These are phyloP conservation scores for Candida maesae DNA, from an alignment of 805 yeast species.

Conservation along the genomic window DNA sequence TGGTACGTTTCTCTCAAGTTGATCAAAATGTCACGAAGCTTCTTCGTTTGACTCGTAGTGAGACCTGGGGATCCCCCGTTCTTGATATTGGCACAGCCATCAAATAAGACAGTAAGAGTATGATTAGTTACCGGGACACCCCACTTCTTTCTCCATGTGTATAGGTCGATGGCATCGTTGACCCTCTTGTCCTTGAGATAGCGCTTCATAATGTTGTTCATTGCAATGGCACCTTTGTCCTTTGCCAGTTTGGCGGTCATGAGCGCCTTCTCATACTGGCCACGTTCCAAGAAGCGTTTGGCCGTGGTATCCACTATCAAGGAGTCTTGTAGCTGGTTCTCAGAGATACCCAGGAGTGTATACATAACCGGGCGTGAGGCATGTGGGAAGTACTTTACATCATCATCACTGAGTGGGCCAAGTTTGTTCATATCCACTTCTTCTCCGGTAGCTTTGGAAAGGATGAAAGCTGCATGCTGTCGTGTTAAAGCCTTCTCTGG, in stretches of 20 bases:
- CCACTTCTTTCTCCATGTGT: conserved; percentile 59
- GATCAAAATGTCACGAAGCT: conserved; percentile 31
- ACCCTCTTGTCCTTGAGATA: conserved; percentile 38
- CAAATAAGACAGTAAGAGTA: conserved; percentile 43
- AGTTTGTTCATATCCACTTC: conserved; percentile 24
- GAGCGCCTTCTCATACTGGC: conserved; percentile 49
- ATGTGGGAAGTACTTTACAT: conserved; percentile 29
- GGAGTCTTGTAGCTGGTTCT: conserved; percentile 56
- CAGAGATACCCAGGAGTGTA: conserved; percentile 55
- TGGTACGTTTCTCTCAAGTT: conserved; percentile 27
- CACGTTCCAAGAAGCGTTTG: conserved; percentile 45
- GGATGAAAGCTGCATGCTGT: conserved; percentile 26
- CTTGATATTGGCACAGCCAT: conserved; percentile 38
- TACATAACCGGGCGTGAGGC: conserved; percentile 46
- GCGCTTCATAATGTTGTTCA: conserved; percentile 58
- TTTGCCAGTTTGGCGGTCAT: conserved; percentile 46
- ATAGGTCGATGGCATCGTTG: conserved; percentile 46
- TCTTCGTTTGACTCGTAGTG: conserved; percentile 32
- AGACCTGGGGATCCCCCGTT: conserved; percentile 23
- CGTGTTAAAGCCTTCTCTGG: conserved; percentile 15
- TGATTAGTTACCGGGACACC: conserved; percentile 49
- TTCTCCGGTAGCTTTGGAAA: conserved; percentile 19
- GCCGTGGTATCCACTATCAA: conserved; percentile 52
- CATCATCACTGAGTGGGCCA: conserved; percentile 36
- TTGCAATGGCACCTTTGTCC: conserved; percentile 51